Evolutionary conservation across 2,329 filamentous ascomycete genomes (phyloP).

Genomic region (Beauveria asiatica): DNA sequence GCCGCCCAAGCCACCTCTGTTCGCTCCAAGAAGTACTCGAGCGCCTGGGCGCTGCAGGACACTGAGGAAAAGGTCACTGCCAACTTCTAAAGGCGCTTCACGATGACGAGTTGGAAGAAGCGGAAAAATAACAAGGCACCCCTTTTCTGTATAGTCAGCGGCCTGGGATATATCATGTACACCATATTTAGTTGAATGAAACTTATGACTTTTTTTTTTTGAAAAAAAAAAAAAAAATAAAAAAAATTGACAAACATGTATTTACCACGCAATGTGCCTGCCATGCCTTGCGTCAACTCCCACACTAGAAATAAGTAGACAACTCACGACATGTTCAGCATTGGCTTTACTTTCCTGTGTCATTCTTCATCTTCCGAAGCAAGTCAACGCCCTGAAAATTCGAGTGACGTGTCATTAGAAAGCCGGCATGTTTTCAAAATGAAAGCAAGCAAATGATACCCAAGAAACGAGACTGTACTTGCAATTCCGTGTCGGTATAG

Average conservation of each 20-base stretch:
- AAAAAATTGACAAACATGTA: background rate
- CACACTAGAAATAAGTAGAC: too few relatives aligned
- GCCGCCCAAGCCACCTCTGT: conserved; percentile 62
- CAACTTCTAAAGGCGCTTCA: conserved; percentile 21
- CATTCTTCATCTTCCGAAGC: too few relatives aligned
- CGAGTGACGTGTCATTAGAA: too few relatives aligned
- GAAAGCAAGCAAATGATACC: too few relatives aligned
- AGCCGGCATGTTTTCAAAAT: too few relatives aligned
- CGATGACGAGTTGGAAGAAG: background rate
- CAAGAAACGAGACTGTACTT: too few relatives aligned
- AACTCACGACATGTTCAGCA: too few relatives aligned
- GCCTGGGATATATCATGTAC: conserved; percentile 10
- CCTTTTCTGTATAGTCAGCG: conserved; percentile 6
- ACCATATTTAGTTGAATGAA: conserved; percentile 8
- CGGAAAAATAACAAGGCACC: background rate
- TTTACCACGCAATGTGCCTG: background rate
- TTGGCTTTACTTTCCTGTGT: too few relatives aligned
- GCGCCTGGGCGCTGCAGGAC: conserved; percentile 72
- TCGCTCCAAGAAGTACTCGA: conserved; percentile 56
- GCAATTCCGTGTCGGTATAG: background rate
- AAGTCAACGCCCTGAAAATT: too few relatives aligned
- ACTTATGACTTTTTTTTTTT: conserved; percentile 1
- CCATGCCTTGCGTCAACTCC: too few relatives aligned
- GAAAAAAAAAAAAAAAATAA: too few relatives aligned
- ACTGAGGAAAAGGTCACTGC: conserved; percentile 32